Conservation (phyloP, 768 basidiomycete species). For the Psilocybe cubensis region DNA sequence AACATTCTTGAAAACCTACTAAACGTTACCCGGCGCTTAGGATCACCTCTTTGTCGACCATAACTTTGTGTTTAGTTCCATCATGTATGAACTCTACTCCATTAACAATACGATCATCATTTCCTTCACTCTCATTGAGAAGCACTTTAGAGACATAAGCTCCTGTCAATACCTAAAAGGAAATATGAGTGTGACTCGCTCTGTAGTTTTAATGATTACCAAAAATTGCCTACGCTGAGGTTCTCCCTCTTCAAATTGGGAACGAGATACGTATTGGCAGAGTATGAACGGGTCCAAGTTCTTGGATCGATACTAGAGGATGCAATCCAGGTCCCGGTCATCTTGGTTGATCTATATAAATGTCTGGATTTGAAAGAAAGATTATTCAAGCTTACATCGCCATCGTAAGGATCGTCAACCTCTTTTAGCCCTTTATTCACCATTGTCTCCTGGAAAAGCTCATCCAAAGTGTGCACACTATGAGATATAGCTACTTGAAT, state of each 20-base stretch:
- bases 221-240: constrained; percentile 42
- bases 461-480: constrained; percentile 29
- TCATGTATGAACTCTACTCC: constrained; percentile 45
- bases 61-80: neutral
- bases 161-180: constrained; percentile 26
- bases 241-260: constrained; percentile 59
- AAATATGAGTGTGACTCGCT: neutral
- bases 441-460: constrained; percentile 26
- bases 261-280: constrained; percentile 65
- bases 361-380: neutral
- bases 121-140: constrained; percentile 5
- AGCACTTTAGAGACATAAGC: constrained; percentile 17
- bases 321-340: constrained; percentile 22
- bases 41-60: constrained; percentile 7
- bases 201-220: neutral
- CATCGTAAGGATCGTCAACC: constrained; percentile 33
- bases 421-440: constrained; percentile 28
- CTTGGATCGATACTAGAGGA: constrained; percentile 19
- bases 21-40: constrained; percentile 9
- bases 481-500: constrained; percentile 33
- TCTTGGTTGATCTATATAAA: constrained; percentile 24
- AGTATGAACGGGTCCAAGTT: constrained; percentile 69
- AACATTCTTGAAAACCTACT: neutral
- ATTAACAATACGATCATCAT: constrained; percentile 13
- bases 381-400: constrained; percentile 18